A percentile compares a stretch with the other conserved stretches of the same genome.
These are phyloP conservation scores for Allium cepa DNA, from an alignment of 106 monocot species.

Conservation along the genomic window DNA sequence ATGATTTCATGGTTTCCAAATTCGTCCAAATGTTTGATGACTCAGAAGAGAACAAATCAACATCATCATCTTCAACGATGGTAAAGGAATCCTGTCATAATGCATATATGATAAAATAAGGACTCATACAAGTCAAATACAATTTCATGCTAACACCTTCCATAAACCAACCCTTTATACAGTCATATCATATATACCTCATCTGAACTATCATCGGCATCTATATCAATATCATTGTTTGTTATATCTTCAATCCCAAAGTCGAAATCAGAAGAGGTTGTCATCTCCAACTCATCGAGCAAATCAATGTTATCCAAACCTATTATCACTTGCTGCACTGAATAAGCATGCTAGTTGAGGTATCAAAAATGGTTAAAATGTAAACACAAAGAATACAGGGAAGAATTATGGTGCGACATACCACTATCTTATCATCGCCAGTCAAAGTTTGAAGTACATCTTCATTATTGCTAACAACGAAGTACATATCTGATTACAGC, in stretches of 20 bases:
- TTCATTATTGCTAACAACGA: slow-evolving; percentile 53
- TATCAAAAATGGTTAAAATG: neutral
- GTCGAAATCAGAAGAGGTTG: slow-evolving; percentile 33
- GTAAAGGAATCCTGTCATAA: slow-evolving; percentile 31
- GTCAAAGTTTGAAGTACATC: slow-evolving; percentile 44
- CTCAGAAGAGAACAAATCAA: slow-evolving; percentile 32
- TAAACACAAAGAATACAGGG: neutral
- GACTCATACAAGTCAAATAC: too few relatives aligned
- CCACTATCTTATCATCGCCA: slow-evolving; percentile 71
- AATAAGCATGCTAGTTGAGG: slow-evolving; percentile 11
- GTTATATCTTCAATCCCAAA: slow-evolving; percentile 45
- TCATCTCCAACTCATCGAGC: slow-evolving; percentile 52
- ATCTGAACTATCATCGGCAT: slow-evolving; percentile 27
- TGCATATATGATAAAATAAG: too few relatives aligned
- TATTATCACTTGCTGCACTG: slow-evolving; percentile 74
- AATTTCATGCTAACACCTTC: too few relatives aligned
- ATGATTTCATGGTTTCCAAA: slow-evolving; percentile 67
- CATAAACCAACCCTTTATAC: too few relatives aligned
- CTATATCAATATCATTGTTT: slow-evolving; percentile 47
- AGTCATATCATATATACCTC: too few relatives aligned
- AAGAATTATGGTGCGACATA: slow-evolving; percentile 13
- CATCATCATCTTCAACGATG: slow-evolving; percentile 56
- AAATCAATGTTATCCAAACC: slow-evolving; percentile 66
- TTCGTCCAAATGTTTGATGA: slow-evolving; percentile 49
- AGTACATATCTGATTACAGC: slow-evolving; percentile 79